These are phyloP conservation scores for Venturia effusa DNA, from an alignment of 2,329 filamentous ascomycete genomes.

Conservation along the genomic window DNA sequence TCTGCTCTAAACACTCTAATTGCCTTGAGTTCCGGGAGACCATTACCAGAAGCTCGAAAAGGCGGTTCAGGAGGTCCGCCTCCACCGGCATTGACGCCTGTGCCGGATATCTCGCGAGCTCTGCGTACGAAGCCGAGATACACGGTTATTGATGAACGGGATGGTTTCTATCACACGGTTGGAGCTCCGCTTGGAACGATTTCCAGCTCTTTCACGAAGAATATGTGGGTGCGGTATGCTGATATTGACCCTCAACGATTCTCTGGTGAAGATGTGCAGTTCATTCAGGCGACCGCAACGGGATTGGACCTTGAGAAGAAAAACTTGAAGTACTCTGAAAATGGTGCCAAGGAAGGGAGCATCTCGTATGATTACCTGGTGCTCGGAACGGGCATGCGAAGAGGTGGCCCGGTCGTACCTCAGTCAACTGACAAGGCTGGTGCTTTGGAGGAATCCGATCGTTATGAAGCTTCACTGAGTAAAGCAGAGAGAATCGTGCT, in stretches of 20 bases:
- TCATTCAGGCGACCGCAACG: constrained; percentile 55
- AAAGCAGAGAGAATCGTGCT: constrained; percentile 18
- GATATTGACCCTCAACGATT: constrained; percentile 55
- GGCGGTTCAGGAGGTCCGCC: constrained; percentile 17
- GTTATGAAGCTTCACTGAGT: constrained; percentile 46
- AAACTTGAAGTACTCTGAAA: constrained; percentile 24
- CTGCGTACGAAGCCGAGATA: constrained; percentile 9
- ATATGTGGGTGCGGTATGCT: constrained; percentile 59
- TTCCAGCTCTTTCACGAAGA: constrained; percentile 49
- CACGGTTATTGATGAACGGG: constrained; percentile 67
- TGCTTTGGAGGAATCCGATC: constrained; percentile 51
- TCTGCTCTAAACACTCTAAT: constrained; percentile 55
- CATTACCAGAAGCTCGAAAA: constrained; percentile 26
- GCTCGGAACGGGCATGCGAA: constrained; percentile 56
- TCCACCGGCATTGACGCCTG: not conserved
- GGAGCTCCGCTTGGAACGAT: constrained; percentile 63
- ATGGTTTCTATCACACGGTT: constrained; percentile 73
- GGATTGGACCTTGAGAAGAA: constrained; percentile 45
- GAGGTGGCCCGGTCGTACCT: constrained; percentile 64
- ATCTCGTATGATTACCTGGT: constrained; percentile 62
- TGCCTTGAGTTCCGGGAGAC: constrained; percentile 49
- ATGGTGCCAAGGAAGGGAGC: not conserved
- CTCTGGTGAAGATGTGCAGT: constrained; percentile 43
- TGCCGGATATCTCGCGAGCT: not conserved
- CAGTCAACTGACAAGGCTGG: constrained; percentile 50